These are phyloP conservation scores for Neurospora sp. DNA, from an alignment of 495 filamentous ascomycete species.

Conservation along the genomic window DNA sequence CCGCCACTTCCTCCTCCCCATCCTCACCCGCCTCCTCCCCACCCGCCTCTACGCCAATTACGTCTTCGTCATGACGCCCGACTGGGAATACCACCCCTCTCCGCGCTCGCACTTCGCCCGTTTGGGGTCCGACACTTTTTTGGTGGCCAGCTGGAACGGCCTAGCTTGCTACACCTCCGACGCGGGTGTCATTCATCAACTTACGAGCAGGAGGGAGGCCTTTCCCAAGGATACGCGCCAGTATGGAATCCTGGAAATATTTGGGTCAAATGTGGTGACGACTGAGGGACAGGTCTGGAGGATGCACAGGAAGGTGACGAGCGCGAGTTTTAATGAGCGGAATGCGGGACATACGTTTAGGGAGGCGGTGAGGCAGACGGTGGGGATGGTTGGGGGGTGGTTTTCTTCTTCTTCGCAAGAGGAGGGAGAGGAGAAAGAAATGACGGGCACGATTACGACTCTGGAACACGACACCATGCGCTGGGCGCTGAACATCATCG, in stretches of 20 bases:
- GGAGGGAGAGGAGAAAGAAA: slow-evolving; percentile 5
- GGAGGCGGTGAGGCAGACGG: slow-evolving; percentile 49
- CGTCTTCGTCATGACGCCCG: slow-evolving; percentile 16
- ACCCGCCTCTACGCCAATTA: slow-evolving; percentile 31
- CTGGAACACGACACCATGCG: slow-evolving; percentile 52
- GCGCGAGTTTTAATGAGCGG: slow-evolving; percentile 60
- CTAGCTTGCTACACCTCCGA: slow-evolving; percentile 41
- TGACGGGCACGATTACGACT: slow-evolving; percentile 33
- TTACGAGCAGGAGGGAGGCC: slow-evolving; percentile 49
- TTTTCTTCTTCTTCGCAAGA: slow-evolving; percentile 8
- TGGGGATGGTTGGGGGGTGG: slow-evolving; percentile 46
- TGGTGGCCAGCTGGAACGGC: slow-evolving; percentile 41
- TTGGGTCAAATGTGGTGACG: slow-evolving; percentile 54
- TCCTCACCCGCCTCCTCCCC: slow-evolving; percentile 37
- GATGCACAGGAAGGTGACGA: slow-evolving; percentile 57
- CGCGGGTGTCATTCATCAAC: slow-evolving; percentile 49
- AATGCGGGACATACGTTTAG: slow-evolving; percentile 56
- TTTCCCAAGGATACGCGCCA: slow-evolving; percentile 56
- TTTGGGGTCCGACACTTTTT: slow-evolving; percentile 34
- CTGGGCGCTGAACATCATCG: slow-evolving; percentile 57
- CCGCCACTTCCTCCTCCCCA: slow-evolving; percentile 35
- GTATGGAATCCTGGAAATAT: slow-evolving; percentile 50
- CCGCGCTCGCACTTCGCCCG: slow-evolving; percentile 28
- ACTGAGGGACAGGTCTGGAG: slow-evolving; percentile 56
- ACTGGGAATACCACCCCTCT: slow-evolving; percentile 25